Conservation (phyloP, 495 filamentous ascomycete genomes). For the Podospora pseudopauciseta region DNA sequence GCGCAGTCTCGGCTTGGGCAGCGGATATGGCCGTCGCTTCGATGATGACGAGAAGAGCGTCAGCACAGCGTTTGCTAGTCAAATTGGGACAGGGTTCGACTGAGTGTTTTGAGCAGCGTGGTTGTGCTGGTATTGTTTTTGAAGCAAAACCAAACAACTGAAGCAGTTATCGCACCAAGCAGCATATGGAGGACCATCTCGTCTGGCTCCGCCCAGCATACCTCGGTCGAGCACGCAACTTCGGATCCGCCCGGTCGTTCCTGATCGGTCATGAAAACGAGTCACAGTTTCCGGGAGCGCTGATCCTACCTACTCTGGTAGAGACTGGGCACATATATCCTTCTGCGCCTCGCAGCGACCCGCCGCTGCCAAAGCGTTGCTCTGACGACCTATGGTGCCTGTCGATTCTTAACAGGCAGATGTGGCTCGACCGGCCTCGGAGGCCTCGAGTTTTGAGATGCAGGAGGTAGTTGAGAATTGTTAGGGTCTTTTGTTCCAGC, state of each 20-base stretch:
- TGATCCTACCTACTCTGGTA: neutral
- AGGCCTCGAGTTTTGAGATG: constrained; percentile 11
- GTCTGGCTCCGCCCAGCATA: constrained; percentile 11
- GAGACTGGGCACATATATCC: neutral
- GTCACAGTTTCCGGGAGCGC: constrained; percentile 1
- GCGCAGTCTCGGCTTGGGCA: constrained; percentile 51
- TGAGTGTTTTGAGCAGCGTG: constrained; percentile 49
- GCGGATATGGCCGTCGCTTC: constrained; percentile 74
- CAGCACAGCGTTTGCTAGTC: constrained; percentile 93
- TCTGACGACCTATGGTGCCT: constrained; percentile 3
- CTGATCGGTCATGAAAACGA: neutral
- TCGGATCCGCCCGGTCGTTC: constrained; percentile 13
- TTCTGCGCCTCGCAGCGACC: neutral
- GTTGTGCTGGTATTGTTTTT: constrained; percentile 19
- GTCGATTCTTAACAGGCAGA: constrained; percentile 7
- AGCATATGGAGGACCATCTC: constrained; percentile 12
- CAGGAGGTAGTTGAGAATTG: constrained; percentile 14
- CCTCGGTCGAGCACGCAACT: constrained; percentile 19
- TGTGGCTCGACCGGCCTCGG: constrained; percentile 11
- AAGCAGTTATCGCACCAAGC: constrained; percentile 15
- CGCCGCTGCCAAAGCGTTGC: neutral
- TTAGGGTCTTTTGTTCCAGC: constrained; percentile 20
- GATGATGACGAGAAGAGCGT: constrained; percentile 96
- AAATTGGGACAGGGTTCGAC: constrained; percentile 81
- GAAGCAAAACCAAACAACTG: constrained; percentile 18